phyloP scores from a whole-genome alignment of 2,329 filamentous ascomycete species.

The Stachybotrys echinatus region DNA sequence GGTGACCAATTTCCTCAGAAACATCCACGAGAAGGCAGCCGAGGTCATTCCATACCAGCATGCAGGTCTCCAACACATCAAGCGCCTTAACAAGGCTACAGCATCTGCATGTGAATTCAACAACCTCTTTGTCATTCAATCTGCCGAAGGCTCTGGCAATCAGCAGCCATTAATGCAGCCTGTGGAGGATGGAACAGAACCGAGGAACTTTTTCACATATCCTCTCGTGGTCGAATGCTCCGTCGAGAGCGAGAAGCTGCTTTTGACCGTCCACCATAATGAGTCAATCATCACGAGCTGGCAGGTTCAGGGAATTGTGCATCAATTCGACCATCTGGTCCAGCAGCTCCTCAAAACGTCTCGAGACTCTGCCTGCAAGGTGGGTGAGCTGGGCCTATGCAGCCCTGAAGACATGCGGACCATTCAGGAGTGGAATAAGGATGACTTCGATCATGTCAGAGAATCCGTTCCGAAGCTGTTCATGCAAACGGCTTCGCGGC shows the following conservation, averaged over 20 bases:
- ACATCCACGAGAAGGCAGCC: conserved; percentile 12
- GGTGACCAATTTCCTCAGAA: conserved; percentile 25
- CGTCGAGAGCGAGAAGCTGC: conserved; percentile 4
- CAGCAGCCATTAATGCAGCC: conserved; percentile 1
- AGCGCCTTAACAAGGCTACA: conserved; percentile 8
- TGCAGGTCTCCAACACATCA: conserved; percentile 24
- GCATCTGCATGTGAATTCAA: conserved; percentile 13
- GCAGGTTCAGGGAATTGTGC: conserved; percentile 7
- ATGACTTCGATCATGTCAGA: neutral
- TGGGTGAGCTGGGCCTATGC: conserved; percentile 9
- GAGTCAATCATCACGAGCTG: conserved; percentile 6
- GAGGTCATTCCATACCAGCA: conserved; percentile 22
- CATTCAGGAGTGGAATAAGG: conserved; percentile 9
- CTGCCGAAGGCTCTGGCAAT: neutral
- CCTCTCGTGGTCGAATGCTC: conserved; percentile 16
- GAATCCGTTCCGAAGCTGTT: conserved; percentile 5
- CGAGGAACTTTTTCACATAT: conserved; percentile 15
- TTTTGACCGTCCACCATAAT: conserved; percentile 9
- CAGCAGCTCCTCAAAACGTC: conserved; percentile 9
- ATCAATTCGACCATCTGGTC: conserved; percentile 12
- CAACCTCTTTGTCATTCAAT: conserved; percentile 23
- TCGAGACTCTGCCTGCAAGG: neutral
- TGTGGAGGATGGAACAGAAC: conserved; percentile 3
- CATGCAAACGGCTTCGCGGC: neutral
- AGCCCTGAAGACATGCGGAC: conserved; percentile 7